phyloP scores from a whole-genome alignment of 2,329 filamentous ascomycete genomes.

The Parafenestella ontariensis region DNA sequence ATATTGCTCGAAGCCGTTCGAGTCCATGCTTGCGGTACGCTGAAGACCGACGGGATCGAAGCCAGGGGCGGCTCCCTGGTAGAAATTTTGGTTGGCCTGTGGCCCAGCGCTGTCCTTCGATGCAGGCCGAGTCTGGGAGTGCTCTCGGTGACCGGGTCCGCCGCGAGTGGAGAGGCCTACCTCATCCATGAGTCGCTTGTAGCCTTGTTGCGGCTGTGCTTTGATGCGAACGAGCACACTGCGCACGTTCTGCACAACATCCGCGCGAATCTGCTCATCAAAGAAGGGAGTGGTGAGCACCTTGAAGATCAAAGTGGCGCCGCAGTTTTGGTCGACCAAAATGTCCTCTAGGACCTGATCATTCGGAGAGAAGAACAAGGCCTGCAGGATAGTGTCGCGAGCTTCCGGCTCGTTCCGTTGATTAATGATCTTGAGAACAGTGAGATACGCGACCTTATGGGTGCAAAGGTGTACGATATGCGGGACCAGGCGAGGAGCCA shows the following conservation, averaged over 20 bases:
- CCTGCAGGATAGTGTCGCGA: conserved; percentile 85
- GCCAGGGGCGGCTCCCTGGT: conserved; percentile 44
- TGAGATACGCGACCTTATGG: conserved; percentile 97
- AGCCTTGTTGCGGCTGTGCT: conserved; percentile 91
- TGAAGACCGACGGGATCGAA: conserved; percentile 54
- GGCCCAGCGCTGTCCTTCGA: conserved; percentile 46
- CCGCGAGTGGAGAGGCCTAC: conserved; percentile 78
- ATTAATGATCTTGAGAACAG: conserved; percentile 97
- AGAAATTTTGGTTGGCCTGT: conserved; percentile 44
- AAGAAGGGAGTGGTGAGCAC: conserved; percentile 97
- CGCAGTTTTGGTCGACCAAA: conserved; percentile 87
- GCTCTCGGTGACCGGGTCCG: conserved; percentile 49
- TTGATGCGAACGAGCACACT: conserved; percentile 88
- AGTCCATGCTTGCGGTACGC: conserved; percentile 58
- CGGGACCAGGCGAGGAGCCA: conserved; percentile 90
- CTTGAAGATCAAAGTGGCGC: conserved; percentile 97
- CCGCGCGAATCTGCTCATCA: conserved; percentile 84
- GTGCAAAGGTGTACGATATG: conserved; percentile 95
- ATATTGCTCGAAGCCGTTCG: conserved; percentile 56
- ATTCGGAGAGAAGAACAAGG: conserved; percentile 88
- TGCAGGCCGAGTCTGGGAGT: conserved; percentile 46
- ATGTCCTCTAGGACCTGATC: conserved; percentile 90
- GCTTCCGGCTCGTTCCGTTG: conserved; percentile 94
- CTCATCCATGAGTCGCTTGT: conserved; percentile 98
- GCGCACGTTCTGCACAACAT: conserved; percentile 92